Base-by-base conservation (phyloP, 306 rosid species). In the Lathyrus sativus region DNA sequence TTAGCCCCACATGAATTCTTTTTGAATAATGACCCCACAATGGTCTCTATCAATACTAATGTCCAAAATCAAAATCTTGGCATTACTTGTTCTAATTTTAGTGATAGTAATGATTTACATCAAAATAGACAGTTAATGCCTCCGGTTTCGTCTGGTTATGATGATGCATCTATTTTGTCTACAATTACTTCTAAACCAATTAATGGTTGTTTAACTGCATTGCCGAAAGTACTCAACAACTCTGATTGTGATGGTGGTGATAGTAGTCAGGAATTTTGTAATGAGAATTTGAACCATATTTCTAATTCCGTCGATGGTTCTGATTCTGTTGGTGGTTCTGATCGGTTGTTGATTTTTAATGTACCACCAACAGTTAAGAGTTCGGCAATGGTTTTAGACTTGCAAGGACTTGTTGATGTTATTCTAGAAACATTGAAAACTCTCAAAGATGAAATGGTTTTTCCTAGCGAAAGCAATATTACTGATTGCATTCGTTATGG, bases 1-100 rank as follows among this genome's bases (percentile, higher is more conserved):
- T 18, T 9, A 2, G 92, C 96, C 10, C 97, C 97, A 4, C 93
- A 91, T 38, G 93, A 86, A 72, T 86, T 81, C 77, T 91, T 83
- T 79, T 46, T 46, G 9, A 7, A 11, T 33, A 45, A 43, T 28
- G 42, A 65, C 55, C 26, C 14, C 0, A 26, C 37, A 12, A 13
- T 5, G 5, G 35, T 0, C 35, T 31, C 35, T 3, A 31, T 31
- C 35, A 31, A 4, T 31, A 31, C 35, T 4, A 31, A 31, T 31
- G 6, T 31, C 7, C 35, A 31, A 31, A 31, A 31, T 31, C 35
- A 31, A 4, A 31, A 31, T 31, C 35, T 31, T 31, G 35, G 6
- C 35, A 5, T 31, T 31, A 31, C 35, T 31, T 31, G 35, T 31
- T 31, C 35, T 31, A 31, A 31, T 31, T 31, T 31, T 31, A 31